Evolutionary conservation across 2,329 filamentous ascomycete species (phyloP).

Genomic region (Cladosporium colombiae): DNA sequence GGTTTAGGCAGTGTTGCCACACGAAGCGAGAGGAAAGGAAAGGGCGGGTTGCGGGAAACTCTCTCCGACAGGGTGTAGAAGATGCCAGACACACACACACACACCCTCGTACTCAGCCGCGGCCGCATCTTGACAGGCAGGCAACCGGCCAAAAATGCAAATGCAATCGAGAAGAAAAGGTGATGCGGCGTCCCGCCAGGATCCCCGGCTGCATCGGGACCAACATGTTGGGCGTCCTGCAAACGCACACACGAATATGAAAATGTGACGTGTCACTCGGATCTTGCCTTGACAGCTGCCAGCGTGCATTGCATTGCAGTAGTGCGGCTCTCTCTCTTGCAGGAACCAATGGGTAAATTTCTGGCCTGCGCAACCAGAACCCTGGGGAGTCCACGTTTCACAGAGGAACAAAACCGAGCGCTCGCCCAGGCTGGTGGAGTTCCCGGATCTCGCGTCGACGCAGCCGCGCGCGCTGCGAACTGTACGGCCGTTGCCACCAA

Average conservation of each 20-base stretch:
- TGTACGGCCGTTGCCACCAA: constrained; percentile 18
- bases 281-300: neutral
- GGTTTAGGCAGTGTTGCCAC: neutral
- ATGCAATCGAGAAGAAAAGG: constrained; percentile 10
- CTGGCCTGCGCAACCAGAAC: neutral
- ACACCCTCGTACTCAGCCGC: neutral
- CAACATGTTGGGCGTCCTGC: neutral
- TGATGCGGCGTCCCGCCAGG: neutral
- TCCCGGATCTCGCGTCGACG: constrained; percentile 11
- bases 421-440: constrained; percentile 8
- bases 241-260: neutral
- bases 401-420: constrained; percentile 13
- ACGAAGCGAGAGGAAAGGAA: neutral
- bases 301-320: neutral
- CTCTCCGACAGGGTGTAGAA: neutral
- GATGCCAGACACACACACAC: neutral
- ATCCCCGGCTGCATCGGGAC: neutral
- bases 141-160: constrained; percentile 2
- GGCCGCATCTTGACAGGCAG: neutral
- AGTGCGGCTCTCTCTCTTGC: neutral
- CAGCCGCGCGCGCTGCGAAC: constrained; percentile 11
- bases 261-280: neutral
- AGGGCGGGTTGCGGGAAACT: neutral
- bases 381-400: constrained; percentile 16
- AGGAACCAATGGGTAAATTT: neutral